Base-by-base conservation (phyloP, 148 eudicot species). In the Amaranthus cruentus region DNA sequence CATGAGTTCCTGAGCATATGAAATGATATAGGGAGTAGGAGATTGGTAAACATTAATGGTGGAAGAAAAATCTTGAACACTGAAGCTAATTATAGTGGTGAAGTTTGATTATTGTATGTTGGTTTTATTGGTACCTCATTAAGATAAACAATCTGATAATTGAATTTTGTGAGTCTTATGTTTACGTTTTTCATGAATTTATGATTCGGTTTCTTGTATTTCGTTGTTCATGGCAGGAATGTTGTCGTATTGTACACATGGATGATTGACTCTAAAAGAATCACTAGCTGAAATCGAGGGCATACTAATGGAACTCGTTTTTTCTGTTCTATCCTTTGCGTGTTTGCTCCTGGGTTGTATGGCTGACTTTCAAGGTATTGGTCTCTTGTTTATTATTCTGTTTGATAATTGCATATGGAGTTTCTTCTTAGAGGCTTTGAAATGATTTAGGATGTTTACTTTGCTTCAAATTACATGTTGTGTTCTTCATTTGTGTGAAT, bases 331-430 rank as follows among this genome's bases (percentile, higher is more conserved):
- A 56, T 69, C 78, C 62, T 55, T 88, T 75, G 68, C 85, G 57
- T 80, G 79, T 66, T 79, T 89, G 70, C 77, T 75, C 44, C 68
- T 80, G 59, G 77, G 71, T 78, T 85, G 75, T 54, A 62, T 70
- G 11, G 85, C 92, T 55, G 86, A 92, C 83, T 72, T 74, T 60
- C 92, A 92, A 87, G 97, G 97, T 91, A 86, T 52, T 70, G 14
- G 8, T 6, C 15, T 74, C 43, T 14, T 75, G 44, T 59, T 44
- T 7, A 52, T 80, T 61, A 54, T 4, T 56, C 58, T 49, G 9
- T 56, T 63, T 15, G 12, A 52, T 9, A 8, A 0, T 58, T 13
- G 58, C 54, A 48, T 47, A 15, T 44, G n/a, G 61, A 58, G 52
- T 12, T 4, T 21, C 21, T 7, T 65, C 48, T 48, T 47, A 15